Evolutionary conservation across 257 asterid genomes (phyloP), one percentile per base, ranked within the genome.

Genomic region (Petrea volubilis): DNA sequence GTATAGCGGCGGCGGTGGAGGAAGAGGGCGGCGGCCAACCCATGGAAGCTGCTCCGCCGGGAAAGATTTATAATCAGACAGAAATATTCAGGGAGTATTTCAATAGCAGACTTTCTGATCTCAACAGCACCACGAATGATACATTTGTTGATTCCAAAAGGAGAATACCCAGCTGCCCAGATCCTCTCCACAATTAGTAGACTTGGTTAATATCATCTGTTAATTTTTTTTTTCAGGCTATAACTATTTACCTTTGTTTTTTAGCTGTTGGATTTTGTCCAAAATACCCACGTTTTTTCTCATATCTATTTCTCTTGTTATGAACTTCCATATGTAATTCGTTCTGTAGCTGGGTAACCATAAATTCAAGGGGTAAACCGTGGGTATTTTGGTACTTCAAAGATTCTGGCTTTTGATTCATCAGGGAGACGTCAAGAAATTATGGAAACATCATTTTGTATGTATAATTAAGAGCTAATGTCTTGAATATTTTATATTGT

Each of bases 261-360:
- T 11, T 7, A 20, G 53, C 72, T 68, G 40, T 67, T 71, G 53
- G 68, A 67, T 71, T 71, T 71, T 69, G 77, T 31, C 91, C 90
- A 92, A 90, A 88, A 92, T 88, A 88, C 95, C 94, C 87, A 80
- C 96, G 94, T 83, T 92, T 92, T 86, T 84, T 80, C 86, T 80
- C 84, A 10, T 24, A 14, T 5, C 66, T 67, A 41, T 27, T 25
- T 71, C 58, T 7, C 27, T 71, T 14, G 17, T 51, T 40, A 28
- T 15, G 12, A 61, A 51, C 15, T 33, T 47, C 4, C 18, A 44
- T 44, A 51, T 3, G 5, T n/a, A n/a, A n/a, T n/a, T n/a, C 24
- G 56, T 34, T 10, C 44, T 34, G n/a, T n/a, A 4, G 23, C 41
- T 27, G 18, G 58, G 23, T 18, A 60, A 6, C 23, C 8, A 10